These are phyloP conservation scores for Chrysanthemum makinoi DNA, from an alignment of 129 eudicot genomes.

Conservation along the genomic window DNA sequence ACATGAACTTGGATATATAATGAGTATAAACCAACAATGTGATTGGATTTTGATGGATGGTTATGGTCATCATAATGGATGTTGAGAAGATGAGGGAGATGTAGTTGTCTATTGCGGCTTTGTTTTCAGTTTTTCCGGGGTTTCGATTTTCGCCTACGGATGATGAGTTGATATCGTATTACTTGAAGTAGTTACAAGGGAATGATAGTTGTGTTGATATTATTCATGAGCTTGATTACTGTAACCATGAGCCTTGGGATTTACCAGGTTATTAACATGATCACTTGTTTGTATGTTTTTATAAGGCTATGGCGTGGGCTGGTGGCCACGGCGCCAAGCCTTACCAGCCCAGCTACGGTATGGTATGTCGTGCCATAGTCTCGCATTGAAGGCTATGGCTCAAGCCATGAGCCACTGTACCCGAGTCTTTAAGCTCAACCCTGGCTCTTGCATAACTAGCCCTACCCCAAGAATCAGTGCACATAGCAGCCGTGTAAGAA, in stretches of 20 bases:
- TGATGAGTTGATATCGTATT: constrained; percentile 64
- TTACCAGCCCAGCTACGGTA: too few relatives aligned
- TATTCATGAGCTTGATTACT: constrained; percentile 71
- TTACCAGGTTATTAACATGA: constrained; percentile 57
- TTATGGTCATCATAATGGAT: background rate
- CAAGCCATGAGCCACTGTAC: too few relatives aligned
- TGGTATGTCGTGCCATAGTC: too few relatives aligned
- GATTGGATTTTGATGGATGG: constrained; percentile 4
- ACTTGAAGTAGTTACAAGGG: constrained; percentile 69
- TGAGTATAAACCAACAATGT: constrained; percentile 3
- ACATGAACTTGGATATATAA: background rate
- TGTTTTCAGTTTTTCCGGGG: constrained; percentile 74
- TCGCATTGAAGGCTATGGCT: too few relatives aligned
- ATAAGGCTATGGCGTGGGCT: too few relatives aligned
- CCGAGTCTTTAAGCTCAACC: too few relatives aligned
- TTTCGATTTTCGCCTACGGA: constrained; percentile 88
- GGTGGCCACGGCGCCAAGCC: too few relatives aligned
- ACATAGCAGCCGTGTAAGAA: too few relatives aligned
- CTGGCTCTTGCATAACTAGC: too few relatives aligned
- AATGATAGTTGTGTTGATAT: constrained; percentile 57
- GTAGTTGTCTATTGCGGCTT: constrained; percentile 57
- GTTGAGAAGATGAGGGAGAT: constrained; percentile 38
- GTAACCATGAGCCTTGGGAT: constrained; percentile 90
- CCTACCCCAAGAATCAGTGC: too few relatives aligned
- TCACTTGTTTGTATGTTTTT: background rate